These are phyloP conservation scores for Thalassiosira hispida DNA, from an alignment of 352 stramenopile species.

Conservation along the genomic window DNA sequence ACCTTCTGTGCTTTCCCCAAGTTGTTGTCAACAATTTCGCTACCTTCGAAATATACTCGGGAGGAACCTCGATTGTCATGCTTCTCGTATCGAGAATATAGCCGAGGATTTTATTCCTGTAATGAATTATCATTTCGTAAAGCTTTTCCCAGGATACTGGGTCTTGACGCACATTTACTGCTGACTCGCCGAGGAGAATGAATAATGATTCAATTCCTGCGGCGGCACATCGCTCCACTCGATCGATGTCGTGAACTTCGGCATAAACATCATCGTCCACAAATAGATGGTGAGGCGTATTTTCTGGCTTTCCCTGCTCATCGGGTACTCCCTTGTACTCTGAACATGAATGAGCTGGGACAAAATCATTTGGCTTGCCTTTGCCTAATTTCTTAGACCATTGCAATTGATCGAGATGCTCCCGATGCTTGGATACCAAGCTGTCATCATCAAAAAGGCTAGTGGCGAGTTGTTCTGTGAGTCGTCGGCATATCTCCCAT, in stretches of 20 bases:
- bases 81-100: constrained; percentile 19
- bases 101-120: constrained; percentile 35
- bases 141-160: constrained; percentile 45
- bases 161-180: constrained; percentile 1
- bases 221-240: constrained; percentile 28
- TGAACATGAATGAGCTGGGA: not conserved
- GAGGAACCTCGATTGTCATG: constrained; percentile 19
- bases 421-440: constrained; percentile 12
- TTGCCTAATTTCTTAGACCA: constrained; percentile 7
- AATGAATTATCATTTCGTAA: constrained; percentile 28
- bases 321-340: constrained; percentile 19
- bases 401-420: constrained; percentile 25
- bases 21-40: not conserved
- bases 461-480: constrained; percentile 19
- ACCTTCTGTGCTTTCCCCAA: constrained; percentile 1
- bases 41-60: constrained; percentile 17
- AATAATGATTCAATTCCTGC: constrained; percentile 49
- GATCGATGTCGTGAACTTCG: constrained; percentile 21
- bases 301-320: not conserved
- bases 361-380: not conserved
- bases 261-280: constrained; percentile 39
- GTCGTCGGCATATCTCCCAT: constrained; percentile 11
- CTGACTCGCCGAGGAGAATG: constrained; percentile 26
- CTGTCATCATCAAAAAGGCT: constrained; percentile 13
- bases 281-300: constrained; percentile 35